Base-by-base conservation (phyloP, 1,284 basidiomycete species). In the Gomphus bonarii region DNA sequence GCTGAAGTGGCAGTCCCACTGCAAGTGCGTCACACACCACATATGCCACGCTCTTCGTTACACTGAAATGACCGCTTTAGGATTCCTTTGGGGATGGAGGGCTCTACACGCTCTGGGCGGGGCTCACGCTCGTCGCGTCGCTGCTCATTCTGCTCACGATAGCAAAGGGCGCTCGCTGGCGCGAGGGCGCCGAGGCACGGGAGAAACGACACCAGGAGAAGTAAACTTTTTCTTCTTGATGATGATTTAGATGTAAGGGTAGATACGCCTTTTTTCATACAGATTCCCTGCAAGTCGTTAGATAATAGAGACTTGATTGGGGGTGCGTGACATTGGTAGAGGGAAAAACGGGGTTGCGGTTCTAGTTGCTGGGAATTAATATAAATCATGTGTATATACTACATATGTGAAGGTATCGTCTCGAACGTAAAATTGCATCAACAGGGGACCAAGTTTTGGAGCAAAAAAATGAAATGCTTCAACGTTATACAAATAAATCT, bases 101-200 rank as follows among this genome's bases (percentile, higher is more conserved):
- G 63, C 71, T 86, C 53, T 91, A 89, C 65, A 84, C 85, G 0
- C 72, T 88, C 1, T 88, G 88, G 75, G 78, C 81, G 0, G 81
- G 78, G 0, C 59, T 90, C 0, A 65, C 90, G 63, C 61, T 77
- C 0, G 54, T 84, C n/a, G 73, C 72, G 47, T 77, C 77, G 44
- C 59, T 74, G 4, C 69, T 84, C n/a, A 73, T 82, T 22, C 59
- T 82, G 36, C 65, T 84, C 9, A 79, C 84, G 0, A 70, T 75
- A 58, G 69, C 69, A 65, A 73, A 72, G 53, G 78, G 78, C 1
- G 70, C 62, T 22, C 59, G 61, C 12, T 80, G 73, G 74, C 64
- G 74, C 22, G 68, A 70, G 54, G 59, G 59, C n/a, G 72, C 68
- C 33, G 67, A 69, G 53, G 59, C 48, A 28, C 22, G 54, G 14